Evolutionary conservation across 352 stramenopile species (phyloP), one percentile per base, ranked within the genome.

Genomic region (Phytopythium aichiense): DNA sequence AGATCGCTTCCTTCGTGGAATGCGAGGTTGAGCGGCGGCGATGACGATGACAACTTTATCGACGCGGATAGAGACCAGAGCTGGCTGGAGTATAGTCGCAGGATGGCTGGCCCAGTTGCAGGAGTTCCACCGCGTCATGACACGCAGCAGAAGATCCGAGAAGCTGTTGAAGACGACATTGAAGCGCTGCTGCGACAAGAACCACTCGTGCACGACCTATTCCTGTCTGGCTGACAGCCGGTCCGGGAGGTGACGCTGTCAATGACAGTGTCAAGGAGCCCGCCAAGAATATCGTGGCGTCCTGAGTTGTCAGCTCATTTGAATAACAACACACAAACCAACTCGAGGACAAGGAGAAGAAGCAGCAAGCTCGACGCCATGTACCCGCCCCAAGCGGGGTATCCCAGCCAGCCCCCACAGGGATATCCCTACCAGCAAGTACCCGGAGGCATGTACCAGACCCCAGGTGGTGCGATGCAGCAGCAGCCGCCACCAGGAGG

Each of bases 131-230:
- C 4, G 8, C 30, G 30, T n/a, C 42, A n/a, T 31, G 3, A 42
- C 42, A 69, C 23, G 56, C 42, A 7, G 28, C 45, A 18, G 54
- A 54, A n/a, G 40, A 76, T 43, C 38, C 71, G 72, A 9, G 66
- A 74, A 51, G 66, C 69, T 12, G 71, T 83, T 22, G 69, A 82
- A 46, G 56, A 65, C 13, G 71, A 82, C 33, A 74, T 82, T 56
- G 48, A 65, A 8, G 63, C 70, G 30, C 59, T 82, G 12, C 53
- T 76, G 12, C 71, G 60, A 5, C 59, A 77, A 3, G 38, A 52
- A 16, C 55, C 55, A 22, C 55, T 58, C 13, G 22, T 42, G 7
- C 16, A 13, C 18, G 40, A 42, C 18, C 25, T 60, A 20, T 60
- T 51, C 40, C 35, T 50, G 23, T 49, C 35, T 9, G 20, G 9